Evolutionary conservation across 2,329 filamentous ascomycete species (phyloP).

Genomic region (Aspergillus brunneoviolaceus): DNA sequence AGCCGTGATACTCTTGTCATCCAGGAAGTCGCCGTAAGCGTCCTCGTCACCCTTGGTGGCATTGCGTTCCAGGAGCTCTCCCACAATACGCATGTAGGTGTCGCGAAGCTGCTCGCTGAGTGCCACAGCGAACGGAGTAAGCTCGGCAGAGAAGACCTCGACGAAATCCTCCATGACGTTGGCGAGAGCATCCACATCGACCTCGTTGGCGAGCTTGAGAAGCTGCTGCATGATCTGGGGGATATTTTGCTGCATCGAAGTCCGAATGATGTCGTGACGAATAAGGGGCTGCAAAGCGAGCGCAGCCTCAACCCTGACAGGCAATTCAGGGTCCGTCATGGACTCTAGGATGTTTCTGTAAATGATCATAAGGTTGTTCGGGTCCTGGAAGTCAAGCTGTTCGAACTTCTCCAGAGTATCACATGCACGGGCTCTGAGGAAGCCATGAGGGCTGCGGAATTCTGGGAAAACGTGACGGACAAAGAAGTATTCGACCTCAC

Average conservation of each 20-base stretch:
- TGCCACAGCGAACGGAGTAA: constrained; percentile 95
- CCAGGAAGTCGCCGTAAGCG: constrained; percentile 83
- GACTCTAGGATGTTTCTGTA: constrained; percentile 96
- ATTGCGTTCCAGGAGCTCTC: constrained; percentile 86
- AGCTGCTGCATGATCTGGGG: constrained; percentile 99
- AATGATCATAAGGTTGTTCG: constrained; percentile 91
- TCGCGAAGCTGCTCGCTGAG: constrained; percentile 93
- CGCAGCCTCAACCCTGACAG: constrained; percentile 90
- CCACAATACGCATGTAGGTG: constrained; percentile 90
- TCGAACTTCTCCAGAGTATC: constrained; percentile 98
- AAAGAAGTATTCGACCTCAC: constrained; percentile 97
- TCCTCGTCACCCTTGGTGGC: constrained; percentile 72
- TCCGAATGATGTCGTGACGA: constrained; percentile 87
- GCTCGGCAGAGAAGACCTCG: constrained; percentile 93
- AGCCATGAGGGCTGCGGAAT: constrained; percentile 88
- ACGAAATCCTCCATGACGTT: constrained; percentile 99
- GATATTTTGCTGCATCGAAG: constrained; percentile 96
- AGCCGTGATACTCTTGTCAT: constrained; percentile 98
- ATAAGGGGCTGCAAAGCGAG: constrained; percentile 94
- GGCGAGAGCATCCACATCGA: constrained; percentile 92
- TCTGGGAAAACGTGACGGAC: constrained; percentile 98
- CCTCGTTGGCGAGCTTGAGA: constrained; percentile 94
- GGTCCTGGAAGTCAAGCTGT: constrained; percentile 93
- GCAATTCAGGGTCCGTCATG: constrained; percentile 91
- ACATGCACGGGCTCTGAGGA: constrained; percentile 89